These are phyloP conservation scores for Aspergillus nomiae DNA, from an alignment of 2,329 filamentous ascomycete genomes.

Conservation along the genomic window DNA sequence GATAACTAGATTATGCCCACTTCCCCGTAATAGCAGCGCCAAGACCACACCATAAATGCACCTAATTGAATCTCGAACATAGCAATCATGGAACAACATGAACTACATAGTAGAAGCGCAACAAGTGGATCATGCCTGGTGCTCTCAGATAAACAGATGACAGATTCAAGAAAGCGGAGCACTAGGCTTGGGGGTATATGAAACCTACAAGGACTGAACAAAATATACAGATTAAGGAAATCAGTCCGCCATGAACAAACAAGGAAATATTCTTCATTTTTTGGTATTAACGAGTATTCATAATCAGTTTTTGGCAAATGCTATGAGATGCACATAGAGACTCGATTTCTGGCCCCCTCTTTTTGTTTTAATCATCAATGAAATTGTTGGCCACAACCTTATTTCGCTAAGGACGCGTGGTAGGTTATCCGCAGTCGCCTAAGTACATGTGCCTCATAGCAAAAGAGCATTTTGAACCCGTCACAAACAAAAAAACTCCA, in stretches of 20 bases:
- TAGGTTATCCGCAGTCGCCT: constrained; percentile 42
- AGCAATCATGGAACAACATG: not conserved
- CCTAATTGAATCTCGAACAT: not conserved
- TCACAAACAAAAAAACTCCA: constrained; percentile 61
- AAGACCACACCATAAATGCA: not conserved
- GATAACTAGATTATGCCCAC: not conserved
- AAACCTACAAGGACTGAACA: not conserved
- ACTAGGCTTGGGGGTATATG: not conserved
- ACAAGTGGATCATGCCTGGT: not conserved
- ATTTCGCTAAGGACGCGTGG: constrained; percentile 43
- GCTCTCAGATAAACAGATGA: not conserved
- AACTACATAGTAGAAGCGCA: not conserved
- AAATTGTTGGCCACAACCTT: constrained; percentile 43
- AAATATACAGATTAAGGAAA: not conserved
- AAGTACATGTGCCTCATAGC: constrained; percentile 46
- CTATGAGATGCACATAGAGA: constrained; percentile 13
- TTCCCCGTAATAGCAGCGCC: not conserved
- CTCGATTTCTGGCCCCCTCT: constrained; percentile 28
- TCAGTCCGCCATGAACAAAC: not conserved
- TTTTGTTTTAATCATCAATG: constrained; percentile 32
- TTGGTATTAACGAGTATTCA: constrained; percentile 3
- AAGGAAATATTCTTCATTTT: constrained; percentile 7
- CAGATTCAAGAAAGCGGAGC: not conserved
- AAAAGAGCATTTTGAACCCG: constrained; percentile 43
- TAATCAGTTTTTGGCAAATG: constrained; percentile 1